Evolutionary conservation across 129 eudicot species (phyloP).

Genomic region (Deinandra increscens): DNA sequence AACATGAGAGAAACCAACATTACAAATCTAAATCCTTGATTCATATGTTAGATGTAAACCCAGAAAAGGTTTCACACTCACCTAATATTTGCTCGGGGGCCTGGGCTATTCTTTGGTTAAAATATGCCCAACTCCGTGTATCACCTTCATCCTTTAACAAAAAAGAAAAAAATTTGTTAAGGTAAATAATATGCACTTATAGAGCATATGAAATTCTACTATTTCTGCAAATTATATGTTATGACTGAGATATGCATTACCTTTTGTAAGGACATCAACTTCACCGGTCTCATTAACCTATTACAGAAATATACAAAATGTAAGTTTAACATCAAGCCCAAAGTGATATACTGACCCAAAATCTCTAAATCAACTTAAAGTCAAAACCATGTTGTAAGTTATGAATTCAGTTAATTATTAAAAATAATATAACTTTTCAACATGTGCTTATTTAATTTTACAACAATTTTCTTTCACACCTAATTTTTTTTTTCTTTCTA

Average conservation of each 20-base stretch:
- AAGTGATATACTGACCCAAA: neutral
- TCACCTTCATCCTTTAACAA: no score
- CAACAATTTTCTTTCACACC: neutral
- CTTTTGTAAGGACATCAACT: constrained; percentile 18
- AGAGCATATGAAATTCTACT: neutral
- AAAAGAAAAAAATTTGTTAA: no score
- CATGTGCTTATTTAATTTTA: neutral
- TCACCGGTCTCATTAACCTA: constrained; percentile 23
- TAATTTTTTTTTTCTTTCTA: neutral
- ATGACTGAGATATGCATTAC: constrained; percentile 2
- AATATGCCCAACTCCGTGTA: no score
- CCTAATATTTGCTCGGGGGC: no score
- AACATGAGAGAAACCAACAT: no score
- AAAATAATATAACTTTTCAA: neutral
- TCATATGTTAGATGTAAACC: no score
- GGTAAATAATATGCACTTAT: no score
- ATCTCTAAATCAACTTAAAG: neutral
- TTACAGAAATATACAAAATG: neutral
- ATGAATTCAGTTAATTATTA: neutral
- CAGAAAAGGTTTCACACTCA: no score
- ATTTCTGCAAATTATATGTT: neutral
- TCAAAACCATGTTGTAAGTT: neutral
- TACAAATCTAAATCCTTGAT: no score
- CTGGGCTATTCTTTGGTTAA: no score
- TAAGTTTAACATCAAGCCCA: neutral